Evolutionary conservation across 495 filamentous ascomycete species (phyloP).

Genomic region (Aspergillus conjunctus): DNA sequence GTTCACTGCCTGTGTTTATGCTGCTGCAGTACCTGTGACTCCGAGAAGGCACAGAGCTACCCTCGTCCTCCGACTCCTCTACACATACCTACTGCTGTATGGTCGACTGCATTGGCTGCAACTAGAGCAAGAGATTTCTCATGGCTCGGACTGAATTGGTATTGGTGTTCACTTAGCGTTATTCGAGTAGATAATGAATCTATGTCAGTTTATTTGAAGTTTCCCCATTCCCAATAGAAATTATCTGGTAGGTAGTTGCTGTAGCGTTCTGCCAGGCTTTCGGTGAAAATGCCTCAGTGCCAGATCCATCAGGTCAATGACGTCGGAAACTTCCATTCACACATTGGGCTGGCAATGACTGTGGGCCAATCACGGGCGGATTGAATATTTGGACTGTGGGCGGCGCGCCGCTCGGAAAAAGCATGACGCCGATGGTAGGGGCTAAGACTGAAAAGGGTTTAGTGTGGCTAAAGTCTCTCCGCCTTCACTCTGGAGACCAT

Average conservation of each 20-base stretch:
- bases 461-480: constrained; percentile 44
- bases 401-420: constrained; percentile 23
- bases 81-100: constrained; percentile 7
- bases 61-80: constrained; percentile 5
- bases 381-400: constrained; percentile 3
- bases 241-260: no score
- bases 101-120: constrained; percentile 18
- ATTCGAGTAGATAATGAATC: constrained; percentile 33
- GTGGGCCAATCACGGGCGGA: constrained; percentile 13
- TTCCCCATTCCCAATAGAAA: background rate
- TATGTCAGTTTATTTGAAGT: constrained; percentile 18
- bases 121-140: constrained; percentile 23
- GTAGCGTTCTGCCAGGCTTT: background rate
- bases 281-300: background rate
- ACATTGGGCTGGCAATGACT: constrained; percentile 8
- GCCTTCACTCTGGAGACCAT: constrained; percentile 39
- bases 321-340: constrained; percentile 12
- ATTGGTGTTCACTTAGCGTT: constrained; percentile 26
- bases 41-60: constrained; percentile 5
- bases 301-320: constrained; percentile 25
- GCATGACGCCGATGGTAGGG: constrained; percentile 13
- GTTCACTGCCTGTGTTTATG: constrained; percentile 12
- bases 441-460: constrained; percentile 30
- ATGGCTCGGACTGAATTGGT: constrained; percentile 20
- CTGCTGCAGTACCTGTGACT: constrained; percentile 10